Base-by-base conservation (phyloP, 2,329 filamentous ascomycete species). In the Triangularia verruculosa region DNA sequence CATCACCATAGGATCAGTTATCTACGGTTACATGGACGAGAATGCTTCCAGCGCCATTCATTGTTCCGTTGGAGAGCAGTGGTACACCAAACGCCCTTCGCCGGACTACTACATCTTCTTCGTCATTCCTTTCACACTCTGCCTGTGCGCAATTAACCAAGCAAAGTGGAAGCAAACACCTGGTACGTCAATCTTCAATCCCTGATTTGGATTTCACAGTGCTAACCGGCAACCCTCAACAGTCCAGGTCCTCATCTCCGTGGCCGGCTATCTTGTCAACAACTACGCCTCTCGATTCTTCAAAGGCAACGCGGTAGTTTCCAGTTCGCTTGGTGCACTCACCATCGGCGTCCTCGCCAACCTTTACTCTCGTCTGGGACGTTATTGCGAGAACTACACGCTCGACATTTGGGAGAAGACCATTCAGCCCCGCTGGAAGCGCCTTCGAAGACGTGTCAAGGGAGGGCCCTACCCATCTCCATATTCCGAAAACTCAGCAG, bases 311-410 rank as follows among this genome's bases (percentile, higher is more conserved):
- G 85, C 86, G 0, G 90, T 93, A 68, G 86, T 96, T 30, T 87
- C 88, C 61, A 92, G 90, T 75, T 91, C 91, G 51, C 82, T 95
- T 1, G 90, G 90, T 30, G 91, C 92, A 0, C 82, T 96, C 58
- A 84, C 86, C 0, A 86, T 96, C 13, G 92, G 92, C 11, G 83
- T 93, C 32, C 78, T 92, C 57, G 91, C 91, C 2, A 96, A 96
- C 69, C 73, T 92, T 1, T 94, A 95, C 77, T 89, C 89, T 13
- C 84, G 91, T 1, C 76, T 88, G n/a, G 85, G 86, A 15, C 79
- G 82, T 3, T 79, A 85, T 65, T 74, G 83, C 5, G 82, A 88
- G 69, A 88, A 87, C 68, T 78, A 75, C 59, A 79, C 78, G 66
- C 72, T 86, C 2, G 82, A 86, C 66, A 55, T 82, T 61, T 89